Conservation (phyloP, 1,284 basidiomycete species). For the Papiliotrema terrestris region DNA sequence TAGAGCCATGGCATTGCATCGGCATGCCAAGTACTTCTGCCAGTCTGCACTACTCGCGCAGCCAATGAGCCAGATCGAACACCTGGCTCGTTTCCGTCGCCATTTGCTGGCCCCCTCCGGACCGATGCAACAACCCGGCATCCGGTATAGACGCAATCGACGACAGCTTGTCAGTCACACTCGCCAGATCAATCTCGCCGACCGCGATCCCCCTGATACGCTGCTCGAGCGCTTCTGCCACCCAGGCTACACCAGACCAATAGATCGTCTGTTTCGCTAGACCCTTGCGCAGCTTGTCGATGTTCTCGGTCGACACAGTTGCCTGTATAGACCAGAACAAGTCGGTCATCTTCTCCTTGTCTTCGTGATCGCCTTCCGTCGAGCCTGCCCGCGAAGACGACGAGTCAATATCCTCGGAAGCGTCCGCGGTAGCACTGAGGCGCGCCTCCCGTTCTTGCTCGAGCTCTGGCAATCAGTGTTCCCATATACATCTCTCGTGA, state of each 20-base stretch:
- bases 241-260: conserved; percentile 13
- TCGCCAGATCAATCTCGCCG: conserved; percentile 18
- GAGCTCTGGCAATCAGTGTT: not conserved
- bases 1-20: not conserved
- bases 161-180: conserved; percentile 14
- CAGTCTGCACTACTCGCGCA: not conserved
- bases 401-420: not conserved
- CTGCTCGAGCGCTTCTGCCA: conserved; percentile 20
- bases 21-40: not conserved
- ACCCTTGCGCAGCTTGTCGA: not conserved
- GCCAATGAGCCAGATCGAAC: not conserved
- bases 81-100: not conserved
- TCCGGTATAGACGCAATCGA: conserved; percentile 4
- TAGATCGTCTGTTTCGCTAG: not conserved
- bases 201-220: conserved; percentile 14
- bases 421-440: not conserved
- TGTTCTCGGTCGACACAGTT: conserved; percentile 2
- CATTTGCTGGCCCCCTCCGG: not conserved
- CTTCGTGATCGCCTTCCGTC: not conserved
- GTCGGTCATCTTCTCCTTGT: not conserved
- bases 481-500: not conserved
- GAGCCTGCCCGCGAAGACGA: not conserved
- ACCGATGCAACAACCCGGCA: not conserved
- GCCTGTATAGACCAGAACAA: not conserved
- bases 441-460: not conserved